Base-by-base conservation (phyloP, 345 rosid genomes). In the Lumnitzera racemosa region DNA sequence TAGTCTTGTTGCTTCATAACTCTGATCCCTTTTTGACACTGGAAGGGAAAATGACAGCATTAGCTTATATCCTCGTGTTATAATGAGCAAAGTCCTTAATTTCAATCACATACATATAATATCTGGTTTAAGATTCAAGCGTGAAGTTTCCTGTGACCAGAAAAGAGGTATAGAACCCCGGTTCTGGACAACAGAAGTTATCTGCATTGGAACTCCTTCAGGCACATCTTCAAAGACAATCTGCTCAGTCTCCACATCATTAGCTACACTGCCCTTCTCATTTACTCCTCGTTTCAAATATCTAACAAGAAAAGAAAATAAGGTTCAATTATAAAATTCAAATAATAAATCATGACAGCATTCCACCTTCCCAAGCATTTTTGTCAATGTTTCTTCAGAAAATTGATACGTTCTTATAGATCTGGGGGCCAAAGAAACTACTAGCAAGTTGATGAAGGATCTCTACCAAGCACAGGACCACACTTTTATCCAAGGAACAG, bases 221-320 rank as follows among this genome's bases (percentile, higher is more conserved):
- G 87, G 81, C 56, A 84, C 83, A 58, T 81, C 89, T 77, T 88
- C 92, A 57, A 80, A 83, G 56, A 90, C 86, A 73, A 95, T 84
- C 78, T 95, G 99, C 78, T 95, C 99, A 29, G 96, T 95, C 75
- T 95, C 99, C 55, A 95, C 99, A 80, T 95, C 99, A 68, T 95
- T 95, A 59, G 99, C 99, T 16, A 95, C 99, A 63, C 81, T 84
- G 57, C 99, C 99, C 74, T 77, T 77, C 67, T 95, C 95, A 76
- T 90, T 90, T 56, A 95, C 95, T 61, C 99, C 99, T 61, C 99
- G 90, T 80, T 88, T 95, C 76, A 95, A 67, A 71, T 95, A 95
- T 85, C 99, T 90, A 72, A 17, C 61, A 64, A 59, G 46, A 59
- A 53, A 61, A 55, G 11, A 14, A 25, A 36, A 7, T 9, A 36